Percentiles rank a stretch among this genome's conserved stretches.
These are phyloP conservation scores for Pleurotus tuoliensis DNA, from an alignment of 768 basidiomycete genomes.

Conservation along the genomic window DNA sequence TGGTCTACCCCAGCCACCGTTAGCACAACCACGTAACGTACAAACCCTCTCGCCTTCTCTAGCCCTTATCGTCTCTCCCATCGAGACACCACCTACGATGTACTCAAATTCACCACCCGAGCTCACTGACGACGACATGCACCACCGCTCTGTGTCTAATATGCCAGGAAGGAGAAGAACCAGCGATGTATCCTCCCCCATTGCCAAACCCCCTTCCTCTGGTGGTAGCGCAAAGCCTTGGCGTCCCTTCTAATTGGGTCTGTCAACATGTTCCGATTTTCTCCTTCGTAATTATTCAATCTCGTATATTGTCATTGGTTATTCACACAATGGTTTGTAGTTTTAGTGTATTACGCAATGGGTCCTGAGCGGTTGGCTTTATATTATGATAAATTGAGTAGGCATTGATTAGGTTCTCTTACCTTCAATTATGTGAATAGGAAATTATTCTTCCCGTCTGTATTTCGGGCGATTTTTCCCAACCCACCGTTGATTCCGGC, in stretches of 20 bases:
- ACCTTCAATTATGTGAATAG: no score
- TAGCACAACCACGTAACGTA: constrained; percentile 29
- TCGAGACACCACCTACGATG: constrained; percentile 31
- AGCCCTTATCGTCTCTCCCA: constrained; percentile 62
- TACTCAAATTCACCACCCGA: constrained; percentile 1
- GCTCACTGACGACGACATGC: background rate
- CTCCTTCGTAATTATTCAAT: constrained; percentile 3
- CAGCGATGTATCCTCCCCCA: background rate
- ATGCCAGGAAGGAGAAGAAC: background rate
- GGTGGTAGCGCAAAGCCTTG: background rate
- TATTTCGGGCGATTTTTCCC: no score
- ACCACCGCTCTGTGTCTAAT: background rate
- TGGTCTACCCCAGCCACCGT: constrained; percentile 15
- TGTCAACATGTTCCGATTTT: background rate
- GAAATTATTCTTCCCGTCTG: no score
- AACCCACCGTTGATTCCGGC: no score
- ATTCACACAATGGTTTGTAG: background rate
- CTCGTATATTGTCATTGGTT: constrained; percentile 4
- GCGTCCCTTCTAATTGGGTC: background rate
- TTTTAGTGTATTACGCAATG: background rate
- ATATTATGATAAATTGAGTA: background rate
- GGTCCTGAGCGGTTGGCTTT: background rate
- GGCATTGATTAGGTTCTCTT: no score
- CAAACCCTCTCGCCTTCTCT: constrained; percentile 59
- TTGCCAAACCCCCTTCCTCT: constrained; percentile 2